phyloP scores from a whole-genome alignment of 345 rosid genomes.

The Lepidium aucheri region DNA sequence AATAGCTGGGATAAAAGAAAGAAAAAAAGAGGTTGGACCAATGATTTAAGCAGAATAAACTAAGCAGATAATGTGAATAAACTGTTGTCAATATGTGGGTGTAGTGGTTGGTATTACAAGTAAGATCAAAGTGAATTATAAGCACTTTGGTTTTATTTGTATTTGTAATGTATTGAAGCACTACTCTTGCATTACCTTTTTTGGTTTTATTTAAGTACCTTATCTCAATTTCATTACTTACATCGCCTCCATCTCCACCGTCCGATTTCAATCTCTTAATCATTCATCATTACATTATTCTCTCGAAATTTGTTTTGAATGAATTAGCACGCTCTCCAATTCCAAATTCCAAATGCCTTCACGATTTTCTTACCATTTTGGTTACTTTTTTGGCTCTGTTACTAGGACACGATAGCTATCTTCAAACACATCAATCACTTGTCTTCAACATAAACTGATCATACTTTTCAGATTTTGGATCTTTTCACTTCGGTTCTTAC shows the following conservation, averaged over 20 bases:
- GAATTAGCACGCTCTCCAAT: neutral
- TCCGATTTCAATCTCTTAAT: neutral
- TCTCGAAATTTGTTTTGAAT: neutral
- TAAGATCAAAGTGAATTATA: slow-evolving; percentile 4
- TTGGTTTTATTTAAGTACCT: neutral
- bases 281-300: slow-evolving; percentile 5
- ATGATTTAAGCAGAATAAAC: too few species aligned
- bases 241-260: slow-evolving; percentile 15
- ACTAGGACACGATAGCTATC: neutral
- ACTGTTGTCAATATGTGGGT: slow-evolving; percentile 15
- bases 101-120: slow-evolving; percentile 22
- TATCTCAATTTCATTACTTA: neutral
- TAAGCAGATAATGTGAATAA: too few species aligned
- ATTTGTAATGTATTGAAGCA: neutral
- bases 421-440: too few species aligned
- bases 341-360: neutral
- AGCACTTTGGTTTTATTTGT: neutral
- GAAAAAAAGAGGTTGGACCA: too few species aligned
- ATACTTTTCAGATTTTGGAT: too few species aligned
- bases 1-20: too few species aligned
- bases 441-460: too few species aligned
- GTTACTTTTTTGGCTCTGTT: neutral
- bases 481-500: too few species aligned
- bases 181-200: slow-evolving; percentile 23
- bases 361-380: neutral